Evolutionary conservation across 768 basidiomycete species (phyloP).

Genomic region (Boletus bicolor): DNA sequence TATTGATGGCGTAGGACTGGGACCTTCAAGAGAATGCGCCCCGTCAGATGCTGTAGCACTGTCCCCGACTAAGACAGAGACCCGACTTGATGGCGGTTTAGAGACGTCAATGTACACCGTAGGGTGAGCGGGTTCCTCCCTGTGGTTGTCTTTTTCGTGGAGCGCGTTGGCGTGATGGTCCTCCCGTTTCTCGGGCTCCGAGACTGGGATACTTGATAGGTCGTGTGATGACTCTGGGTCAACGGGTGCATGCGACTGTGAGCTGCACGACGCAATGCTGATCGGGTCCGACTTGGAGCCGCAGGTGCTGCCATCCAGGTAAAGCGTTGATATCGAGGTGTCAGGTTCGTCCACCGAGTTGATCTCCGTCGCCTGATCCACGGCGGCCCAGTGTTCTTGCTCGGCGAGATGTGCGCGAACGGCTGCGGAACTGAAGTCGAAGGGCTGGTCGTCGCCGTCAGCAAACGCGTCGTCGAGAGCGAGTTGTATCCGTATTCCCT

Average conservation of each 20-base stretch:
- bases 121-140: constrained; percentile 33
- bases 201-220: constrained; percentile 25
- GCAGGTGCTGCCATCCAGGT: constrained; percentile 41
- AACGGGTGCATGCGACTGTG: constrained; percentile 24
- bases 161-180: neutral
- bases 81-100: constrained; percentile 30
- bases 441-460: constrained; percentile 46
- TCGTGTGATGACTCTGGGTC: constrained; percentile 14
- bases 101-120: constrained; percentile 45
- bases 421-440: constrained; percentile 57
- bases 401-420: constrained; percentile 61
- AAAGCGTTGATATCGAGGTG: constrained; percentile 57
- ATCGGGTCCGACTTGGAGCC: constrained; percentile 14
- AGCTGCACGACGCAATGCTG: constrained; percentile 16
- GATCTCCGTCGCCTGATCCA: constrained; percentile 28
- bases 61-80: constrained; percentile 13
- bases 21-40: neutral
- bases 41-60: neutral
- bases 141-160: constrained; percentile 2
- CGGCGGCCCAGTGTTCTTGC: constrained; percentile 37
- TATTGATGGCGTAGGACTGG: constrained; percentile 7
- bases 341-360: constrained; percentile 35
- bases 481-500: constrained; percentile 26
- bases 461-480: constrained; percentile 70
- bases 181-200: constrained; percentile 8